These are phyloP conservation scores for Yamadazyma songkhlaensis DNA, from an alignment of 1,139 yeast species.

Conservation along the genomic window DNA sequence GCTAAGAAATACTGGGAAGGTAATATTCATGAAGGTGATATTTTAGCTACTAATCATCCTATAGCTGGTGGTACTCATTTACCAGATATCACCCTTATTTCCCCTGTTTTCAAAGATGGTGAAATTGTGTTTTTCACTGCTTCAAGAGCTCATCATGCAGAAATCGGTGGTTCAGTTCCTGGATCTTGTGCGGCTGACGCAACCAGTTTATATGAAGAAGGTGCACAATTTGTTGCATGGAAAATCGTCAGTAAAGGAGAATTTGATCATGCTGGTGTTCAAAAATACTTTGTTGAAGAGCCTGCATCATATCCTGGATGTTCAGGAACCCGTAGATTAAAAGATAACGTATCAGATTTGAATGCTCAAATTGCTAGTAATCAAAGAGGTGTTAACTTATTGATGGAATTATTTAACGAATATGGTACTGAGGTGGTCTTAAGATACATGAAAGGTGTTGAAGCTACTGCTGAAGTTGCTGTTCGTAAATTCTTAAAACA, in stretches of 20 bases:
- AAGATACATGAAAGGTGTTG: conserved; percentile 41
- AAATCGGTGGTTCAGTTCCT: conserved; percentile 42
- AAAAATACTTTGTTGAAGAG: conserved; percentile 31
- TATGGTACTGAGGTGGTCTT: conserved; percentile 30
- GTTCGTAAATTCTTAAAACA: conserved; percentile 44
- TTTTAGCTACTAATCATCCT: conserved; percentile 74
- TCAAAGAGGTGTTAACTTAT: conserved; percentile 36
- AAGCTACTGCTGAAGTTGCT: conserved; percentile 33
- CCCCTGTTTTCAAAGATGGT: conserved; percentile 45
- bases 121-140: conserved; percentile 41
- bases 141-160: conserved; percentile 46
- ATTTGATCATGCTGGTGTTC: conserved; percentile 40
- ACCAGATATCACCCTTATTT: conserved; percentile 79
- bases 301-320: conserved; percentile 43
- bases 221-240: conserved; percentile 39
- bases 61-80: conserved; percentile 77
- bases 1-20: conserved; percentile 65
- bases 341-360: conserved; percentile 40
- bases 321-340: conserved; percentile 39
- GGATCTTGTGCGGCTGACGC: conserved; percentile 46
- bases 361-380: conserved; percentile 46
- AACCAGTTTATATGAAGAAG: conserved; percentile 39
- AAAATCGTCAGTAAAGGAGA: conserved; percentile 33
- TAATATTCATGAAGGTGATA: conserved; percentile 63
- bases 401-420: conserved; percentile 29